Evolutionary conservation across 179 eudicot species (phyloP).

Genomic region (Camellia oleifera): DNA sequence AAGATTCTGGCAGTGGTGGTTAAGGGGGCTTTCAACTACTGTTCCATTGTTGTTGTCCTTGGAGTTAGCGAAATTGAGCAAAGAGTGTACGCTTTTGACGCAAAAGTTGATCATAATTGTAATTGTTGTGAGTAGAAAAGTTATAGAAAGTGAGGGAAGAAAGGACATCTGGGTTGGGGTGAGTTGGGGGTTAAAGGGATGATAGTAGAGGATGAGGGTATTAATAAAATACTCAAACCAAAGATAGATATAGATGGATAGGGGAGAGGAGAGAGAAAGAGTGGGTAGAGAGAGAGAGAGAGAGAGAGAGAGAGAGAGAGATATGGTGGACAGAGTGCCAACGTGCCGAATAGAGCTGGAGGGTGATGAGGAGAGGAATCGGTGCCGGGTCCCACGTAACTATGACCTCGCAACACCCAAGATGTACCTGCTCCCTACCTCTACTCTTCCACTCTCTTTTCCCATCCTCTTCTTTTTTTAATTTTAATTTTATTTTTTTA

Average conservation of each 20-base stretch:
- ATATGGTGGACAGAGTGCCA: constrained; percentile 7
- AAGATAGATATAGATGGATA: not conserved
- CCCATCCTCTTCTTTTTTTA: not conserved
- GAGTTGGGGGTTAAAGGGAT: not conserved
- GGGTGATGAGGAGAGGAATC: constrained; percentile 5
- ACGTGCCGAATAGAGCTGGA: not conserved
- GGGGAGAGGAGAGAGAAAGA: not conserved
- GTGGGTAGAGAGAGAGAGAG: too few relatives aligned
- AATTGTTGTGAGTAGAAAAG: not conserved
- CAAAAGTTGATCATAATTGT: constrained; percentile 23
- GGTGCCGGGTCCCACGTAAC: constrained; percentile 12
- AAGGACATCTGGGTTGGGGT: not conserved
- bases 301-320: too few relatives aligned
- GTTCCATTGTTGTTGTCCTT: not conserved
- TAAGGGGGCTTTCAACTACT: not conserved
- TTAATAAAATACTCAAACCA: constrained; percentile 13
- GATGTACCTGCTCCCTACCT: not conserved
- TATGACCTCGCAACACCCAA: not conserved
- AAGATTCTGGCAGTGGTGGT: not conserved
- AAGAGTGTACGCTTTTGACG: constrained; percentile 29
- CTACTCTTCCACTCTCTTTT: not conserved
- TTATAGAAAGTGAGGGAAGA: not conserved
- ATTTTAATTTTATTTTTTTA: not conserved
- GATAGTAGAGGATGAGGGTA: too few relatives aligned
- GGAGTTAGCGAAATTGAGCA: constrained; percentile 11